Evolutionary conservation across 306 rosid genomes (phyloP), one percentile per base, ranked within the genome.

Genomic region (Cercis canadensis): DNA sequence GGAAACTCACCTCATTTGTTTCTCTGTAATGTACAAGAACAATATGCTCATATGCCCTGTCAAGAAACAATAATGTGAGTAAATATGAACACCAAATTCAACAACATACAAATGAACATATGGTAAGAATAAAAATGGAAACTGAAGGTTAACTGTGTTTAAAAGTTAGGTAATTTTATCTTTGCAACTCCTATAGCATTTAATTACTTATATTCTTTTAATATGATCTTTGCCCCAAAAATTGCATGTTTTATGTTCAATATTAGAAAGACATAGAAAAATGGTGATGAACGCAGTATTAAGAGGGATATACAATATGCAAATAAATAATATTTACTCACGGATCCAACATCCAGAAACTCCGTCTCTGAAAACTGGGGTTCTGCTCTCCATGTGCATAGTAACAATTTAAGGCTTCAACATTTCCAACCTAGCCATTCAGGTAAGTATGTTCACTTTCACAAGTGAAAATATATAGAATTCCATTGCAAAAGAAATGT

Each of bases 311-410:
- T 65, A 41, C 11, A 65, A 69, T 54, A n/a, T 18, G 53, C 69
- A 39, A 67, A 49, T 37, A 51, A 70, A 58, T 59, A 77, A 72
- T 70, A 61, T 68, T 39, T 62, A 91, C 99, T 89, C 81, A 95
- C 99, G 84, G 92, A 78, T 95, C 89, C 82, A 95, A 81, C 85
- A 95, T 87, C 99, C 99, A 95, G 78, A 84, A 95, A 86, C 96
- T 84, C 73, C 99, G 95, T 69, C 99, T 89, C 81, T 87, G 99
- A 69, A 95, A 95, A 82, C 62, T 80, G 69, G 86, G 90, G 61
- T 89, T 86, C 65, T 87, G 83, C 81, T 92, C 99, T 78, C 97
- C 99, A 75, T 95, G 99, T 60, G 96, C 99, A 71, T 95, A 95
- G 69, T 95, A 95, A 81, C 99, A 95, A 67, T 95, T 95, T 70